Percentiles rank a stretch among this genome's conserved stretches.
These are phyloP conservation scores for Globisporangium abappressorium DNA, from an alignment of 352 stramenopile genomes.

Conservation along the genomic window DNA sequence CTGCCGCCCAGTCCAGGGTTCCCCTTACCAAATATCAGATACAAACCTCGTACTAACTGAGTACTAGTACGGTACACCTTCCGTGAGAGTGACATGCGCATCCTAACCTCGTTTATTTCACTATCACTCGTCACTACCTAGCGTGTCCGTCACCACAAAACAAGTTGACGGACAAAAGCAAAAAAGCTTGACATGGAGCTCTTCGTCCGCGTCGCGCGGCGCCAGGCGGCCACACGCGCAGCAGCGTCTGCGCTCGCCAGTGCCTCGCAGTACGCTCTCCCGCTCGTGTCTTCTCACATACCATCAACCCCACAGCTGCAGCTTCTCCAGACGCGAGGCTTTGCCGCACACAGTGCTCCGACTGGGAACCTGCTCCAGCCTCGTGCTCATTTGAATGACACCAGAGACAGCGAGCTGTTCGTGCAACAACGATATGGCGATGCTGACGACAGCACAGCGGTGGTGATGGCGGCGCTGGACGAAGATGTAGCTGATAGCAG, in stretches of 20 bases:
- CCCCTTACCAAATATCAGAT: no score
- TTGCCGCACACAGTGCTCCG: not conserved
- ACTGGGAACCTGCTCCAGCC: slow-evolving; percentile 10
- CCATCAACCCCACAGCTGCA: not conserved
- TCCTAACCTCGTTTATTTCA: no score
- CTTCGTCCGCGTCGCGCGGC: not conserved
- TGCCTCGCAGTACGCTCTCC: no score
- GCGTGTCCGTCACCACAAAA: no score
- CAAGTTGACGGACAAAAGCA: slow-evolving; percentile 2
- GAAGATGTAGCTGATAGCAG: not conserved
- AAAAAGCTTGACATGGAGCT: slow-evolving; percentile 6
- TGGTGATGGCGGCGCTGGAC: not conserved
- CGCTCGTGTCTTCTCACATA: not conserved
- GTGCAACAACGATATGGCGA: not conserved
- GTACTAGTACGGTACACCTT: no score
- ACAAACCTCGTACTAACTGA: no score
- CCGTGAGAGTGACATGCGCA: no score
- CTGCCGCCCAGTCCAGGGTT: no score
- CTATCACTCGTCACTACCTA: no score
- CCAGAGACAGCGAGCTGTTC: not conserved
- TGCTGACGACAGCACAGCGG: not conserved
- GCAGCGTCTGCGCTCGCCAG: not conserved
- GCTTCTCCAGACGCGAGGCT: slow-evolving; percentile 5
- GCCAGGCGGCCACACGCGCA: not conserved
- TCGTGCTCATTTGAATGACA: not conserved